Evolutionary conservation across 2,329 filamentous ascomycete species (phyloP).

Genomic region (Huntiella moniliformis): DNA sequence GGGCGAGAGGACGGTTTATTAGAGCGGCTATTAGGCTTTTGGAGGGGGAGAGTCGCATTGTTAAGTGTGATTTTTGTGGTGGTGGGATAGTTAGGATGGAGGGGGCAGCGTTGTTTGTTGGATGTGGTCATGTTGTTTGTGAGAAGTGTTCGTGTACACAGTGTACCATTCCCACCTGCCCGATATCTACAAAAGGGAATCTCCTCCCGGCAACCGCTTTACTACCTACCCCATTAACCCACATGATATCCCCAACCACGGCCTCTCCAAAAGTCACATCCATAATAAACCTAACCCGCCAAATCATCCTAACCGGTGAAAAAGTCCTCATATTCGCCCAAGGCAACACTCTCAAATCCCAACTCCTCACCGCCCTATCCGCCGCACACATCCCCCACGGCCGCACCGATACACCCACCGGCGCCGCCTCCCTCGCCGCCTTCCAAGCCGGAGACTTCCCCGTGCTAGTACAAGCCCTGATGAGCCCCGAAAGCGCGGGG

Average conservation of each 20-base stretch:
- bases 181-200: too few species aligned
- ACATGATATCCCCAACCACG: neutral
- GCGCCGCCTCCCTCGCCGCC: neutral
- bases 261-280: slow-evolving; percentile 13
- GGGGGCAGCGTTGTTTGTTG: slow-evolving; percentile 13
- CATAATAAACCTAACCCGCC: slow-evolving; percentile 13
- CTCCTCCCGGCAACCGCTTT: slow-evolving; percentile 8
- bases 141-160: slow-evolving; percentile 9
- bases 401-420: slow-evolving; percentile 6
- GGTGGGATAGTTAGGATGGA: too few species aligned
- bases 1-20: slow-evolving; percentile 6
- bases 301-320: slow-evolving; percentile 11
- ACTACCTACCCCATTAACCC: slow-evolving; percentile 1
- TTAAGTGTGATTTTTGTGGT: slow-evolving; percentile 4
- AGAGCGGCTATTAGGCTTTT: neutral
- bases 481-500: slow-evolving; percentile 22
- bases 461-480: slow-evolving; percentile 22
- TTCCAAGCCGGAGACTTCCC: slow-evolving; percentile 8
- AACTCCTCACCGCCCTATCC: slow-evolving; percentile 9
- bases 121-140: slow-evolving; percentile 17
- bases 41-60: neutral
- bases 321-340: slow-evolving; percentile 23
- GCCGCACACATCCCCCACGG: neutral
- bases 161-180: too few species aligned
- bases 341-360: slow-evolving; percentile 16